Evolutionary conservation across 139 green algal species (phyloP).

Genomic region (Chlamydomonas applanata): DNA sequence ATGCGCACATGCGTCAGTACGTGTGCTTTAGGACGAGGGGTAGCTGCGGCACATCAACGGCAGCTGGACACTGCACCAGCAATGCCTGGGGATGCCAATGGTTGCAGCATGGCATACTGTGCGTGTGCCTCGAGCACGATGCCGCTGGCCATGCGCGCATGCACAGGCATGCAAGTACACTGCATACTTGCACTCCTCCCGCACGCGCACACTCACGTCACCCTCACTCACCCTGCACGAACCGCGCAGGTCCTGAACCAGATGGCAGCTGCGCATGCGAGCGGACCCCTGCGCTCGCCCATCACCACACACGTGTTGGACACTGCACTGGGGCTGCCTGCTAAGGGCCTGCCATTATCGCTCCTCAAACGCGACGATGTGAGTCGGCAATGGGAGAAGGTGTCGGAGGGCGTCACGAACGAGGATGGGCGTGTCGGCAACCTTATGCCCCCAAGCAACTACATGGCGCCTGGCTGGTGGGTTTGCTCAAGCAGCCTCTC

Average conservation of each 20-base stretch:
- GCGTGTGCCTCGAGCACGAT: no score
- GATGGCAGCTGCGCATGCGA: conserved; percentile 13
- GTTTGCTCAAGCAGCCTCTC: not conserved
- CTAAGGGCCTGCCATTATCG: conserved; percentile 66
- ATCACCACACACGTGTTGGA: conserved; percentile 96
- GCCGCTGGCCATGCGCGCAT: no score
- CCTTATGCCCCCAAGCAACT: conserved; percentile 55
- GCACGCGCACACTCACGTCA: conserved; percentile 2
- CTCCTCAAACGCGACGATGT: conserved; percentile 52
- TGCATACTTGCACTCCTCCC: not conserved
- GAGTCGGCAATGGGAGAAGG: conserved; percentile 43
- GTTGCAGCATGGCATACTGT: no score
- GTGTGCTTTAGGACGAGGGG: no score
- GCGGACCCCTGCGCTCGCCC: conserved; percentile 58
- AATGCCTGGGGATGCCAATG: no score
- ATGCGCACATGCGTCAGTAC: no score
- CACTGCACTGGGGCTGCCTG: conserved; percentile 73
- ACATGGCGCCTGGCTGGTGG: conserved; percentile 56
- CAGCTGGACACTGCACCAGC: no score
- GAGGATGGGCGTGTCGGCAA: conserved; percentile 66
- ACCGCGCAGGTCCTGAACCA: conserved; percentile 20
- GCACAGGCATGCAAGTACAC: no score
- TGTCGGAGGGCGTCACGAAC: conserved; percentile 68
- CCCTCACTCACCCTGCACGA: not conserved
- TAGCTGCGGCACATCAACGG: no score